A percentile compares a stretch with the other conserved stretches of the same genome.
These are phyloP conservation scores for Globisporangium polare DNA, from an alignment of 352 stramenopile species.

Conservation along the genomic window DNA sequence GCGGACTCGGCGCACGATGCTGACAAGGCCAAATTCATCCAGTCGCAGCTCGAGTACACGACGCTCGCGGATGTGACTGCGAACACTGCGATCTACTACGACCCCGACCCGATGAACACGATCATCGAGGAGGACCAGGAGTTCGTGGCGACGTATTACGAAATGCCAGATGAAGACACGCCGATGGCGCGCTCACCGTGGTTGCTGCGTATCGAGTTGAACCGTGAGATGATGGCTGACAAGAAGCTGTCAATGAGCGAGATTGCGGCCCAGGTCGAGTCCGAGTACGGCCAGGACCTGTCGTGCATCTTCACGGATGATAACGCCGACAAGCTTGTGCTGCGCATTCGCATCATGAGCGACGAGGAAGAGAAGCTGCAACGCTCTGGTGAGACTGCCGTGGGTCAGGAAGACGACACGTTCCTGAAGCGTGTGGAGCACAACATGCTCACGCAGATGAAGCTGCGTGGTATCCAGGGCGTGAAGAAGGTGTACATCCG, in stretches of 20 bases:
- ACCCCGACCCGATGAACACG: slow-evolving; percentile 97
- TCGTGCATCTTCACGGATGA: slow-evolving; percentile 98
- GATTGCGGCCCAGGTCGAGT: slow-evolving; percentile 94
- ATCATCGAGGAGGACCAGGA: slow-evolving; percentile 96
- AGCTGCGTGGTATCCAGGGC: slow-evolving; percentile 95
- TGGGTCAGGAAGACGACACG: slow-evolving; percentile 91
- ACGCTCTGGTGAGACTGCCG: slow-evolving; percentile 75
- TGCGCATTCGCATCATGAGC: slow-evolving; percentile 97
- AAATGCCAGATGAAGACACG: slow-evolving; percentile 96
- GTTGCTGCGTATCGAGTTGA: slow-evolving; percentile 98
- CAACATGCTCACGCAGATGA: slow-evolving; percentile 96
- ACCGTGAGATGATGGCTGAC: slow-evolving; percentile 96
- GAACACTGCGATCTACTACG: slow-evolving; percentile 98
- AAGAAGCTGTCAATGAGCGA: slow-evolving; percentile 98
- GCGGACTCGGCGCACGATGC: slow-evolving; percentile 85
- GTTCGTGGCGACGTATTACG: slow-evolving; percentile 97
- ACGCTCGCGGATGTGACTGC: slow-evolving; percentile 95
- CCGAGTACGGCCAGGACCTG: slow-evolving; percentile 94
- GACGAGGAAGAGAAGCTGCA: slow-evolving; percentile 89
- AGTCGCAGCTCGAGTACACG: slow-evolving; percentile 96
- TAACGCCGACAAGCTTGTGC: slow-evolving; percentile 96
- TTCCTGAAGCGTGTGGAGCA: slow-evolving; percentile 98
- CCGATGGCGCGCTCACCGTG: slow-evolving; percentile 94
- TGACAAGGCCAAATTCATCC: slow-evolving; percentile 88
- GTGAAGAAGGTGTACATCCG: slow-evolving; percentile 99